Conservation (phyloP, 192 early-diverging fungal species). For the Backusella tarrabulga region DNA sequence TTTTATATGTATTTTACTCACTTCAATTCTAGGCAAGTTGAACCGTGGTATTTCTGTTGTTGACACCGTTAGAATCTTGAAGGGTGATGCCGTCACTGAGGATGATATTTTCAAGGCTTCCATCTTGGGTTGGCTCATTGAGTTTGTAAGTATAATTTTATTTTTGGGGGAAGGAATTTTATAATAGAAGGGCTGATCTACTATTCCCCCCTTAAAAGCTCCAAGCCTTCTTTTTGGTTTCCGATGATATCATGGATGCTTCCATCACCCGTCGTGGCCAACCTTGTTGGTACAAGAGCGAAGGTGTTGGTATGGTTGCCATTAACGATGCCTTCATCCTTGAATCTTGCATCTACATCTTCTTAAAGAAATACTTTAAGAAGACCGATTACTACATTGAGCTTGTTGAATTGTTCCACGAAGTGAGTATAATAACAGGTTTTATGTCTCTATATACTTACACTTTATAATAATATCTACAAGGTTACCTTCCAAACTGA, state of each 20-base stretch:
- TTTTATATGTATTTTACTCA: background rate
- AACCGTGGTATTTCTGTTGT: slow-evolving; percentile 97
- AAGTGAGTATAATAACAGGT: slow-evolving; percentile 40
- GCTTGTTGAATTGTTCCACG: slow-evolving; percentile 92
- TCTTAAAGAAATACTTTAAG: slow-evolving; percentile 95
- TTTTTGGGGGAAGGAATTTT: background rate
- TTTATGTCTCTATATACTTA: background rate
- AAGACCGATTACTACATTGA: slow-evolving; percentile 84
- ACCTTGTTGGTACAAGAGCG: slow-evolving; percentile 93
- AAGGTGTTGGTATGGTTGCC: slow-evolving; percentile 83
- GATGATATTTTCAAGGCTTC: slow-evolving; percentile 87
- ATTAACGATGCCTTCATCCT: slow-evolving; percentile 98
- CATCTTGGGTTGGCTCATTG: slow-evolving; percentile 93
- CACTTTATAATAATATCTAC: background rate
- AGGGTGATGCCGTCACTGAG: slow-evolving; percentile 65
- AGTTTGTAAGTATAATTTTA: slow-evolving; percentile 61
- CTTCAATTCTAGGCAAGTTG: slow-evolving; percentile 76
- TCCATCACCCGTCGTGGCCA: slow-evolving; percentile 95
- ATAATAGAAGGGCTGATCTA: background rate
- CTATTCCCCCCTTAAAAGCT: slow-evolving; percentile 54
- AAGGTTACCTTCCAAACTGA: slow-evolving; percentile 92
- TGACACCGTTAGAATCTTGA: slow-evolving; percentile 82
- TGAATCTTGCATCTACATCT: slow-evolving; percentile 88
- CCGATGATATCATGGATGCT: slow-evolving; percentile 98
- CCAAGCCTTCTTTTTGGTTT: slow-evolving; percentile 97